Evolutionary conservation across 2,329 filamentous ascomycete genomes (phyloP).

Genomic region (Pseudopithomyces maydicus): DNA sequence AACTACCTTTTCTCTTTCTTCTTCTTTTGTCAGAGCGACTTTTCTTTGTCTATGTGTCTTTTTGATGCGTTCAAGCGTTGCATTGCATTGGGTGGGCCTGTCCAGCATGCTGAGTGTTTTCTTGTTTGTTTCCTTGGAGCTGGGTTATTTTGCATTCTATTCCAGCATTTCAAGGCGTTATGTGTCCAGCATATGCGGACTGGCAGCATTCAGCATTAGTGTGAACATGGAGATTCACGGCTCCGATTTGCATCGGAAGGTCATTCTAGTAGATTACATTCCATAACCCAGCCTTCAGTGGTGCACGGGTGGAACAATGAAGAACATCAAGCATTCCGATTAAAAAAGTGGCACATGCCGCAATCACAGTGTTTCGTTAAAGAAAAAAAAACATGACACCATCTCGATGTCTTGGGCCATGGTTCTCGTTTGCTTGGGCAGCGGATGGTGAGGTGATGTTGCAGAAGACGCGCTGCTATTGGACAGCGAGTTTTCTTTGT

Average conservation of each 20-base stretch:
- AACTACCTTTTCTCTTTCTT: neutral
- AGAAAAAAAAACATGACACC: neutral
- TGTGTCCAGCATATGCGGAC: constrained; percentile 1
- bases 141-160: constrained; percentile 16
- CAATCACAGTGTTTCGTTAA: neutral
- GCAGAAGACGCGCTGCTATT: neutral
- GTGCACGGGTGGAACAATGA: neutral
- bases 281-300: neutral
- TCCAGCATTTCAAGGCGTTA: constrained; percentile 20
- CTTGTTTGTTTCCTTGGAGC: neutral
- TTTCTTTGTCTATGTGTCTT: constrained; percentile 18
- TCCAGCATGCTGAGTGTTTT: constrained; percentile 19
- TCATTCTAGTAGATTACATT: constrained; percentile 4
- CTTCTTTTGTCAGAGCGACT: constrained; percentile 1
- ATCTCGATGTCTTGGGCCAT: neutral
- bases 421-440: neutral
- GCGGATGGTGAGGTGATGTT: constrained; percentile 3
- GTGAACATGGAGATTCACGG: neutral
- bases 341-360: neutral
- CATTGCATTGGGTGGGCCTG: constrained; percentile 38
- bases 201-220: neutral
- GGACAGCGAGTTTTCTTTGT: neutral
- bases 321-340: neutral
- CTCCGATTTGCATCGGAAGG: neutral
- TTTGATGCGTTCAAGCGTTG: constrained; percentile 43